Evolutionary conservation across 2,329 filamentous ascomycete genomes (phyloP), one percentile per base, ranked within the genome.

Genomic region (Monosporascus cannonballus): DNA sequence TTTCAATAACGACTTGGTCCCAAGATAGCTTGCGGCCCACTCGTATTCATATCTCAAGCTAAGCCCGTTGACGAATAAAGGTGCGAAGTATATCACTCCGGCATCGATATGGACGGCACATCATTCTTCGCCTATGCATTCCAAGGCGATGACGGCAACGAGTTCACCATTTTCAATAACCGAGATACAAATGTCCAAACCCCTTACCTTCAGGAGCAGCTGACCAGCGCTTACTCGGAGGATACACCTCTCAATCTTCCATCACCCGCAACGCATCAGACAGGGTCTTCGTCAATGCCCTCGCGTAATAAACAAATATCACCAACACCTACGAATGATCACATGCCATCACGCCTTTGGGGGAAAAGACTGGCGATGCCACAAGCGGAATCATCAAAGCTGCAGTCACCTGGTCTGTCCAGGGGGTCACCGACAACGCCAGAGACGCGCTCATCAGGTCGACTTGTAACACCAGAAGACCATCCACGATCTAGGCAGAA

Each of bases 371-470:
- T 55, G 17, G 30, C 54, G n/a, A 42, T 55, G 4, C 55, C 60
- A 7, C 56, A 55, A 18, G 39, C 50, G 18, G 45, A 54, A 38
- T 50, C 56, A 0, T 17, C 54, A 27, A 61, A 59, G 27, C 42
- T 58, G 20, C 60, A 63, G 53, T 57, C 64, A 0, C 60, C 63
- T 6, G 48, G 49, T 7, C 53, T 63, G 24, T 61, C 64, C n/a
- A 66, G 50, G 47, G 60, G 57, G 25, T 65, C 63, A 9, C 64
- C 64, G 22, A 57, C 59, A 34, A 65, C 58, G 6, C 56, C 64
- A 3, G 61, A 63, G 37, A 60, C 59, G 30, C 57, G 48, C 22
- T 55, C 54, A 8, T 64, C 64, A 15, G 58, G 59, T 44, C 58
- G 59, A 8, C 54, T 56, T 8, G 53, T 60, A n/a, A 63, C 62